phyloP scores from a whole-genome alignment of 192 early-diverging fungal genomes.

The Lunasporangiospora selenospora region DNA sequence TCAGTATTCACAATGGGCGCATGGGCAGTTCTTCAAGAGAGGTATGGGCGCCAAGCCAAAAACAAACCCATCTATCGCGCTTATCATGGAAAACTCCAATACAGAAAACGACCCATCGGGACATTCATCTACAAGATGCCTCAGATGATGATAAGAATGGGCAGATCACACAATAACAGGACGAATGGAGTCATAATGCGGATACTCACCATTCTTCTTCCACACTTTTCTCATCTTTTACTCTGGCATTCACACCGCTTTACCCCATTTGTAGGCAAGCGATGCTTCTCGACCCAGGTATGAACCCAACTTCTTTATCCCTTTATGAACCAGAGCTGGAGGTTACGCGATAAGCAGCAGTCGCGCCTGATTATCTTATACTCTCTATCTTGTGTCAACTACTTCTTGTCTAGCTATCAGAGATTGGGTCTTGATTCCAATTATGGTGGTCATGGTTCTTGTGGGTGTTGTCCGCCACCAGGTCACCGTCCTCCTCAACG shows the following conservation, averaged over 20 bases:
- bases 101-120: not conserved
- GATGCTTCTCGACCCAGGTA: slow-evolving; percentile 77
- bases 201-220: too few species aligned
- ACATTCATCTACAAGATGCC: not conserved
- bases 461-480: slow-evolving; percentile 95
- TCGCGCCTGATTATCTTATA: not conserved
- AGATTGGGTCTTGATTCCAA: slow-evolving; percentile 95
- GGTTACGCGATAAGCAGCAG: not conserved
- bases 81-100: not conserved
- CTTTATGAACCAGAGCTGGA: not conserved
- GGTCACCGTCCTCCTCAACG: slow-evolving; percentile 87
- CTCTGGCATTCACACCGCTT: too few species aligned
- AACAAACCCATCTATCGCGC: not conserved
- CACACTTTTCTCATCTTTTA: too few species aligned
- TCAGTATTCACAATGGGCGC: slow-evolving; percentile 32
- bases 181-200: too few species aligned
- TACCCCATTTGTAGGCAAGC: slow-evolving; percentile 58
- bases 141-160: too few species aligned
- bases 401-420: slow-evolving; percentile 69
- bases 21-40: slow-evolving; percentile 51
- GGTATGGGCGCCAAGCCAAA: slow-evolving; percentile 11
- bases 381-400: not conserved
- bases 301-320: not conserved
- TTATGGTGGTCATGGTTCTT: slow-evolving; percentile 97
- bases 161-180: too few species aligned